A percentile compares a stretch with the other conserved stretches of the same genome.
Evolutionary conservation across 1,139 yeast species (phyloP).

Genomic region (Scheffersomyces parashehatae): DNA sequence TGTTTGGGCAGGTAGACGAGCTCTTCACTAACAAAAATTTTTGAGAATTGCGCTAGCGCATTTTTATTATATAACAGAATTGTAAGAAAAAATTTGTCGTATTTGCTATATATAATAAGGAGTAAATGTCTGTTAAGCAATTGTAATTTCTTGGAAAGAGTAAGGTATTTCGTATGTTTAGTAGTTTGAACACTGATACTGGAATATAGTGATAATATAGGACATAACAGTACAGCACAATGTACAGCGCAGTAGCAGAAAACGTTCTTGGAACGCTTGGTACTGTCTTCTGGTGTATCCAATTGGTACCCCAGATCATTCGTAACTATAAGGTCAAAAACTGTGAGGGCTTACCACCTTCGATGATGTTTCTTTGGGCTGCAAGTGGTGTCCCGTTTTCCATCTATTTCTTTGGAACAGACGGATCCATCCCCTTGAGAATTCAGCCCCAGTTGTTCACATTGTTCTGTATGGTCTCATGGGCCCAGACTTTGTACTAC

Average conservation of each 20-base stretch:
- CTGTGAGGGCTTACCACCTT: constrained; percentile 81
- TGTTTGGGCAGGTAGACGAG: too few relatives aligned
- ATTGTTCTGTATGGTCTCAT: constrained; percentile 65
- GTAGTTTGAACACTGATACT: too few relatives aligned
- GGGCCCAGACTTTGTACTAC: constrained; percentile 75
- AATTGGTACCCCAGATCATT: constrained; percentile 80
- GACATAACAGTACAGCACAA: not conserved
- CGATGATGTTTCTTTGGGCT: constrained; percentile 85
- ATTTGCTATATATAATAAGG: too few relatives aligned
- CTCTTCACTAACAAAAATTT: too few relatives aligned
- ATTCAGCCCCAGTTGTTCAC: constrained; percentile 87
- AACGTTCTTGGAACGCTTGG: constrained; percentile 88
- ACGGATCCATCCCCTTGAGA: constrained; percentile 73
- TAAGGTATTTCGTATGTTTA: too few relatives aligned
- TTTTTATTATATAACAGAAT: too few relatives aligned
- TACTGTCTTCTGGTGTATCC: constrained; percentile 89
- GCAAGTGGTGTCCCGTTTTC: constrained; percentile 81
- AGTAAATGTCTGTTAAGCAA: too few relatives aligned
- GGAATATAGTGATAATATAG: too few relatives aligned
- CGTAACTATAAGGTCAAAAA: constrained; percentile 72
- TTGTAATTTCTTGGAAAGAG: too few relatives aligned
- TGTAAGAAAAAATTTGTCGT: too few relatives aligned
- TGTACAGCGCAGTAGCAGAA: constrained; percentile 46
- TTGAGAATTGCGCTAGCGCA: too few relatives aligned
- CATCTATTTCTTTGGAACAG: constrained; percentile 72